Base-by-base conservation (phyloP, 2,329 filamentous ascomycete genomes). In the Rhynchosporium graminicola region DNA sequence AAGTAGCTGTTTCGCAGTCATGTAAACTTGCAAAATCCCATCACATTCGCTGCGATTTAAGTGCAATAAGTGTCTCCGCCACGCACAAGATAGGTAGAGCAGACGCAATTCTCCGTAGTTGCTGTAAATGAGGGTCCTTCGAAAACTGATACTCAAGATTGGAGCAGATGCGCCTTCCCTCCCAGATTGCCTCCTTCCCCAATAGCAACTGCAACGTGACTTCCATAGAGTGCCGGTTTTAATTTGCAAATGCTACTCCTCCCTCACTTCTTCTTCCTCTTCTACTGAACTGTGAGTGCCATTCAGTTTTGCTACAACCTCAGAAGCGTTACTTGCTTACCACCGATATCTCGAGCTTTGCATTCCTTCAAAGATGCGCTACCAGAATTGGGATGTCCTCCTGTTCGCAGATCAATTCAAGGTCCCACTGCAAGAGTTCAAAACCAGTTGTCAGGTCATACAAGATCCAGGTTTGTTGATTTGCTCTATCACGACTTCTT, bases 331-430 rank as follows among this genome's bases (percentile, higher is more conserved):
- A 51, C 57, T 59, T 59, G 57, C 57, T 59, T 51, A 33, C 28
- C 38, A 28, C 40, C 6, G 36, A 43, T 15, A 26, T 20, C 40
- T 33, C 20, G 26, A 51, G 33, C 38, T 28, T 50, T 59, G 46
- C 56, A 59, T 50, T 57, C 43, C 28, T 31, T 36, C 36, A 59
- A 51, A 70, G 62, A 96, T 96, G 92, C 87, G 91, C 63, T 96
- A 89, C 80, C 84, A 91, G 69, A 87, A 91, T 71, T 96, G 91
- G 92, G 92, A 96, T 71, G 83, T 95, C 60, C 84, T 96, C 48
- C 80, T 96, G 65, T 96, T 96, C 74, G 88, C 90, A 0, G 78
- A 79, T 15, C 76, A 75, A 65, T 86, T 82, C 69, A 87, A 86
- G 69, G 77, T 89, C 12, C 92, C 92, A 0, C 76, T 93, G 60